Evolutionary conservation across 495 filamentous ascomycete genomes (phyloP), one percentile per base, ranked within the genome.

Genomic region (Parmelia sp.): DNA sequence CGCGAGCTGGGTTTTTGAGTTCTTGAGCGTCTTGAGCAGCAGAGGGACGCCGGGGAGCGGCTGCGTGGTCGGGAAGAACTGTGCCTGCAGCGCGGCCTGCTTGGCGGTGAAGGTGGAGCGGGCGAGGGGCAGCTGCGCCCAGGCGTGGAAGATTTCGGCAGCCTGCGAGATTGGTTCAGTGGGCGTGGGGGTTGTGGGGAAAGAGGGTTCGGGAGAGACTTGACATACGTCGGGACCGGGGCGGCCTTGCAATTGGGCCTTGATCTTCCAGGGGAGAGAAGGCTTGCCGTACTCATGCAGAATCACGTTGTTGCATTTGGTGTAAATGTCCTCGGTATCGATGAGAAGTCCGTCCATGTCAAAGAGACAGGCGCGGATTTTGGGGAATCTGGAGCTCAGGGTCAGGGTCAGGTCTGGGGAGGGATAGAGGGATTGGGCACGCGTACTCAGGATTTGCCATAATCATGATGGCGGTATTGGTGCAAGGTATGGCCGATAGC

Each of bases 301-400:
- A 47, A 97, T 82, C 44, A 84, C 75, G 75, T 97, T 96, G 35
- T 90, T 88, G 74, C 88, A 88, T 31, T 83, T 73, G 0, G 90
- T 94, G 79, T 97, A 97, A 63, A 88, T 82, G 73, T 99, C 95
- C 71, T 99, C 94, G 21, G 90, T 90, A 76, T 97, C 87, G 66
- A 98, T 86, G 25, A 98, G 82, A 35, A 98, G 87, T 51, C 94
- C 94, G 73, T 98, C 94, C 92, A 98, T 96, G 80, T 98, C 94
- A 72, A 99, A 99, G 64, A 99, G 87, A 77, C 92, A 96, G 64
- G 94, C 94, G 63, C 91, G 84, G 63, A 97, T 83, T 56, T 87
- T 86, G 31, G 90, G 91, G 31, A 86, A 82, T 66, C 87, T 89
- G 64, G 39, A 40, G 31, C n/a, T 23, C 40, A 15, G 4, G 23